Evolutionary conservation across 2,329 filamentous ascomycete genomes (phyloP), one percentile per base, ranked within the genome.

Genomic region (Mariannaea sp.): DNA sequence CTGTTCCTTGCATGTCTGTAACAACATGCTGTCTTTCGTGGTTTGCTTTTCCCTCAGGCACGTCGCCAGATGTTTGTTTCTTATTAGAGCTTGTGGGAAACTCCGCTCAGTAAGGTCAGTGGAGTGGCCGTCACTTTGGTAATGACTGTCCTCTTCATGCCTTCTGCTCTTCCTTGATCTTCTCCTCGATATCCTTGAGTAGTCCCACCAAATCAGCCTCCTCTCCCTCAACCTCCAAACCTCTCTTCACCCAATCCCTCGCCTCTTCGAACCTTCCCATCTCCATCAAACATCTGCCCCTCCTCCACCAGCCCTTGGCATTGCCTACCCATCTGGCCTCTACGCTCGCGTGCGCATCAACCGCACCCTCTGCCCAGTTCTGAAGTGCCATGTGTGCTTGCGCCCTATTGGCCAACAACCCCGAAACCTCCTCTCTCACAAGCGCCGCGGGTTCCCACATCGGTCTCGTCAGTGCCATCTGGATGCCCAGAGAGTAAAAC

Each of bases 301-400:
- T 80, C 57, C 94, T 80, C 87, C 91, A 97, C 91, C 93, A 97
- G 0, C 87, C 92, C 83, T 97, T 97, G 1, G 90, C 86, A 72
- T 99, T 97, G 32, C 88, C 92, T 35, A 87, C 82, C 61, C 86
- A 83, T 80, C 93, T 92, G 58, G 90, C 86, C 78, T 96, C 92
- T 36, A 96, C 88, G 70, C 90, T 94, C 24, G 86, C 83, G 76
- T 95, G 88, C 4, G 92, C 92, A 73, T 99, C 94, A 5, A 91
- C 80, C n/a, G 88, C 83, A 5, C 85, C 94, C 75, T 94, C 91
- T 1, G 89, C 81, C 92, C 93, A 97, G 62, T 81, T 81, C 73
- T 86, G 83, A 72, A 88, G 75, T 14, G 85, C 86, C 87, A 97
- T 96, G 73, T 93, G 82, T 56, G 91, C 90, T 80, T 97, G 92